phyloP scores from a whole-genome alignment of 2,329 filamentous ascomycete species.

The Bipolaris bicolor region DNA sequence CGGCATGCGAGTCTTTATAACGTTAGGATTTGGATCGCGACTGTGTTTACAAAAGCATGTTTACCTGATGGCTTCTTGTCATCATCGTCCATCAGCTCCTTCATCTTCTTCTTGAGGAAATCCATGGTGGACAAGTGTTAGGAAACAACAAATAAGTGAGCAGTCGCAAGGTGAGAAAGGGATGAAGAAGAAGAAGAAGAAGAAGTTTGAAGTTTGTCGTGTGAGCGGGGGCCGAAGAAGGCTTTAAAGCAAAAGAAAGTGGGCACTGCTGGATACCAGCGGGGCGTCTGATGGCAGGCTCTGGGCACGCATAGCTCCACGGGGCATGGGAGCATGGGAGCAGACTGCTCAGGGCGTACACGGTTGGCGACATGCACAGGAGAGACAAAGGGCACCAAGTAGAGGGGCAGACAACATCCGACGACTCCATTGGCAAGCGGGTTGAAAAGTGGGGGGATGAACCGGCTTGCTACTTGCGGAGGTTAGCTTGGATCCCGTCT shows the following conservation, averaged over 20 bases:
- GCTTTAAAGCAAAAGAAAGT: conserved; percentile 29
- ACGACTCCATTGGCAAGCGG: conserved; percentile 21
- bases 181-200: conserved; percentile 9
- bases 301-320: conserved; percentile 8
- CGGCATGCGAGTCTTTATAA: conserved; percentile 10
- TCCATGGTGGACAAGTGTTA: conserved; percentile 43
- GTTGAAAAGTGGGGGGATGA: conserved; percentile 32
- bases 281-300: conserved; percentile 16
- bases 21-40: background rate
- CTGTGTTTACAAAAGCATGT: background rate
- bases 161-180: background rate
- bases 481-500: conserved; percentile 29
- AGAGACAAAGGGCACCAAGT: conserved; percentile 17
- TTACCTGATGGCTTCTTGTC: conserved; percentile 41
- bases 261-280: conserved; percentile 18
- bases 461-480: conserved; percentile 30
- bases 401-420: conserved; percentile 13
- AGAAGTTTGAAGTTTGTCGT: conserved; percentile 11
- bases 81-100: conserved; percentile 52
- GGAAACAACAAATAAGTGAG: background rate
- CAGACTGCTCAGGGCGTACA: conserved; percentile 22
- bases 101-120: conserved; percentile 56
- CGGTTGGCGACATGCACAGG: conserved; percentile 26
- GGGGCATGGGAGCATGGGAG: conserved; percentile 17
- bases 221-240: conserved; percentile 18